Evolutionary conservation across 768 basidiomycete genomes (phyloP), one percentile per base, ranked within the genome.

Genomic region (Trametes cingulata): DNA sequence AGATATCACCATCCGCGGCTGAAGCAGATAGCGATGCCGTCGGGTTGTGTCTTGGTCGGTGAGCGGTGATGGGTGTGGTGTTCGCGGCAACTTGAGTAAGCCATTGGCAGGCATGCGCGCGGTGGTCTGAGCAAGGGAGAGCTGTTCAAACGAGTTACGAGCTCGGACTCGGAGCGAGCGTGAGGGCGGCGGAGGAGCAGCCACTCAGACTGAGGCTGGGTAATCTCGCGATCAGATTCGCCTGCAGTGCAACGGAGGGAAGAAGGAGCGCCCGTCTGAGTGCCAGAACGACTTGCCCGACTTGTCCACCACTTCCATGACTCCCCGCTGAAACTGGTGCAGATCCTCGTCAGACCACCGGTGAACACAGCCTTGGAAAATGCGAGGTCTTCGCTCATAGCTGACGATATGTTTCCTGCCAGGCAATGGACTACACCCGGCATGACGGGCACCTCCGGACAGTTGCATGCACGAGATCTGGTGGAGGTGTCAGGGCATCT

Each of bases 401-500:
- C 29, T 33, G 29, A 33, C 29, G 29, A 33, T 33, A 10, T 33
- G 29, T 33, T 33, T 4, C 4, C 29, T 33, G 29, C 29, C 29
- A 33, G 29, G 29, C 29, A 33, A 33, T 33, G 20, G 13, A 24
- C 43, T 42, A 42, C 40, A 42, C 29, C 29, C 54, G 43, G 43
- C 45, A 45, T 25, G 25, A 19, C 52, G 47, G 47, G 37, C 47
- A 10, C 56, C 20, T 33, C 56, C 47, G 56, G 56, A 57, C 56
- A 57, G 39, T 39, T 56, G 56, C 56, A 40, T 19, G 47, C 39
- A 41, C 46, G 35, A 56, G 56, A 57, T 57, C 56, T 57, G 15
- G 56, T 57, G 56, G 56, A 33, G 56, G 56, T 57, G 56, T 57
- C 56, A 57, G 14, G 4, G 10, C n/a, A 54, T 45, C 41, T 29